Conservation (phyloP, 345 rosid species). For the Populus nigra region DNA sequence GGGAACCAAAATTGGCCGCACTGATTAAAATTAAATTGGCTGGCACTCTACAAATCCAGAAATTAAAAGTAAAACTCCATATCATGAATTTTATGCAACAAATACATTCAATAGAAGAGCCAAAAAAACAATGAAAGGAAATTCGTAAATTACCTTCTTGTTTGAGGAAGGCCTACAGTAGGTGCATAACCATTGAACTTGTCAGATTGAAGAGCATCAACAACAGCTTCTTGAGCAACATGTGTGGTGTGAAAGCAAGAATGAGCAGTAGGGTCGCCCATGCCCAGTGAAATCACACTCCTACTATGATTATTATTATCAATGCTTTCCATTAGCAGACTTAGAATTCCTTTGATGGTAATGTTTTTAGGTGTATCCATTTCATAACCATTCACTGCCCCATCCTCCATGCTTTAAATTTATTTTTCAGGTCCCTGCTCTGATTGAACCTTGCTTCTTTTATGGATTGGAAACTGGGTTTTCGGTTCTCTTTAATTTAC, state of each 20-base stretch:
- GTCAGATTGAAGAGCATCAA: slow-evolving; percentile 62
- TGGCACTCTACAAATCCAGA: neutral
- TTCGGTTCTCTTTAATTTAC: neutral
- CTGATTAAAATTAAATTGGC: neutral
- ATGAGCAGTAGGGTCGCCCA: slow-evolving; percentile 89
- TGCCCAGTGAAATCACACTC: slow-evolving; percentile 66
- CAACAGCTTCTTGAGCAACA: slow-evolving; percentile 59
- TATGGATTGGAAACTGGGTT: neutral
- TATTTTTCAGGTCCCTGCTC: slow-evolving; percentile 23
- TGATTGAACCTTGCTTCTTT: neutral
- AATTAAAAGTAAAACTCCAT: neutral
- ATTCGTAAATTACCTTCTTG: slow-evolving; percentile 57
- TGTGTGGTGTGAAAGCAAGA: slow-evolving; percentile 73
- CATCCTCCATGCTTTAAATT: slow-evolving; percentile 29
- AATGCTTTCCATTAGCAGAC: slow-evolving; percentile 56
- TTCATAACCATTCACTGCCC: slow-evolving; percentile 26
- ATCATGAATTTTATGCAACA: neutral
- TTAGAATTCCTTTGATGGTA: slow-evolving; percentile 75
- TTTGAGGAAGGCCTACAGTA: slow-evolving; percentile 81
- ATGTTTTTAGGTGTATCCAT: slow-evolving; percentile 44
- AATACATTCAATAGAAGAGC: neutral
- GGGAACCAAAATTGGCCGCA: neutral
- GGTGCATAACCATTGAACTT: slow-evolving; percentile 94
- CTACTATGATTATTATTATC: slow-evolving; percentile 35
- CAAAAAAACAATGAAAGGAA: neutral